Conservation (phyloP, 129 eudicot species). For the Tagetes erecta region DNA sequence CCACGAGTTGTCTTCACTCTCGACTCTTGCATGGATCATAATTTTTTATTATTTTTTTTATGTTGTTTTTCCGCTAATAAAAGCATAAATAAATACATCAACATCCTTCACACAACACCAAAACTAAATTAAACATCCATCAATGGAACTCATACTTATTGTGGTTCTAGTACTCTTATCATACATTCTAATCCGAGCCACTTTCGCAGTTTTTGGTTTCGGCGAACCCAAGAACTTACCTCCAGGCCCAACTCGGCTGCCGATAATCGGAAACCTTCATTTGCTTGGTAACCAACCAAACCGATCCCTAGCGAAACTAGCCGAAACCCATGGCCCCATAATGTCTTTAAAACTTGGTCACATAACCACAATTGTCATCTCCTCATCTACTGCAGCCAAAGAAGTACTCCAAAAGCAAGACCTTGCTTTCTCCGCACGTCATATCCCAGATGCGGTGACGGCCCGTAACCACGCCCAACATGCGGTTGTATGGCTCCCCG, state of each 20-base stretch:
- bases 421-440: slow-evolving; percentile 47
- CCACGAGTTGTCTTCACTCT: too few species aligned
- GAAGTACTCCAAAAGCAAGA: slow-evolving; percentile 67
- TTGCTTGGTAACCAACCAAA: slow-evolving; percentile 46
- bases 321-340: slow-evolving; percentile 43
- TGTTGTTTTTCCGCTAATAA: too few species aligned
- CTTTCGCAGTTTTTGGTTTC: slow-evolving; percentile 3
- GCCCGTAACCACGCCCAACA: slow-evolving; percentile 43
- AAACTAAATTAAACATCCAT: not conserved
- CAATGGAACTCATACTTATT: slow-evolving; percentile 38
- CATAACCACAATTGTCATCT: slow-evolving; percentile 51
- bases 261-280: slow-evolving; percentile 47
- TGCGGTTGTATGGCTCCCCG: slow-evolving; percentile 37
- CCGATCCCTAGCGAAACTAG: slow-evolving; percentile 37
- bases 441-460: slow-evolving; percentile 46
- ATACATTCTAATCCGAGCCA: slow-evolving; percentile 14
- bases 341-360: slow-evolving; percentile 43
- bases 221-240: slow-evolving; percentile 38
- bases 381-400: slow-evolving; percentile 54
- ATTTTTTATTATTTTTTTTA: too few species aligned
- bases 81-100: too few species aligned
- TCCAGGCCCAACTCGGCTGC: slow-evolving; percentile 39
- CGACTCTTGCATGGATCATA: too few species aligned
- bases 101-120: not conserved
- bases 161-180: slow-evolving; percentile 21